These are phyloP conservation scores for Neonectria faginata DNA, from an alignment of 2,329 filamentous ascomycete species.

Conservation along the genomic window DNA sequence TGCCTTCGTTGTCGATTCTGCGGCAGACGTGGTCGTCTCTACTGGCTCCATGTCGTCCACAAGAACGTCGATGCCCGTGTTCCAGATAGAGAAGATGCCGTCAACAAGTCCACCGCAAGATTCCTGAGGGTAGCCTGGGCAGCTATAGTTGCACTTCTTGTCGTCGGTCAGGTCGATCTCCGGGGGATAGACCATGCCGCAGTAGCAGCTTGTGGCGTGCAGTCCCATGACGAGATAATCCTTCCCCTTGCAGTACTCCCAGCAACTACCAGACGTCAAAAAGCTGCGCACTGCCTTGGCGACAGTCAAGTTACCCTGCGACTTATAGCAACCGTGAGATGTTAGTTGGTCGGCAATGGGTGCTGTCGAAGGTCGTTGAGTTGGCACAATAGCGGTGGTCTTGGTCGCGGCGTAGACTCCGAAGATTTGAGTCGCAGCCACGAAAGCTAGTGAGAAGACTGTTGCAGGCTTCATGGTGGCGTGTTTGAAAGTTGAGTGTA, in stretches of 20 bases:
- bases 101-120: constrained; percentile 65
- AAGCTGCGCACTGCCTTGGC: constrained; percentile 31
- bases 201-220: constrained; percentile 75
- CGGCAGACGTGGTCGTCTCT: constrained; percentile 32
- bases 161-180: constrained; percentile 65
- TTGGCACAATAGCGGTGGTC: constrained; percentile 5
- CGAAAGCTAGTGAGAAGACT: constrained; percentile 45
- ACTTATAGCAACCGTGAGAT: constrained; percentile 65
- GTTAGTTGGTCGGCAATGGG: constrained; percentile 54
- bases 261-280: constrained; percentile 58
- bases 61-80: constrained; percentile 60
- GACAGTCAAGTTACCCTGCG: constrained; percentile 54
- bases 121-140: constrained; percentile 70
- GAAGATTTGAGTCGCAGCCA: constrained; percentile 45
- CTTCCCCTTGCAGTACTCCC: constrained; percentile 53
- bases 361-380: constrained; percentile 52
- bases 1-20: constrained; percentile 44
- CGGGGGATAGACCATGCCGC: constrained; percentile 76
- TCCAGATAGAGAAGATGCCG: constrained; percentile 59
- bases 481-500: background rate
- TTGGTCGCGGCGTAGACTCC: constrained; percentile 38
- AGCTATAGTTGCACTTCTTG: constrained; percentile 72
- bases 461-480: constrained; percentile 50
- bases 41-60: constrained; percentile 43
- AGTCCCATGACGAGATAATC: constrained; percentile 71